Evolutionary conservation across 192 early-diverging fungal species (phyloP), one percentile per base, ranked within the genome.

Genomic region (Pilaira anomala): DNA sequence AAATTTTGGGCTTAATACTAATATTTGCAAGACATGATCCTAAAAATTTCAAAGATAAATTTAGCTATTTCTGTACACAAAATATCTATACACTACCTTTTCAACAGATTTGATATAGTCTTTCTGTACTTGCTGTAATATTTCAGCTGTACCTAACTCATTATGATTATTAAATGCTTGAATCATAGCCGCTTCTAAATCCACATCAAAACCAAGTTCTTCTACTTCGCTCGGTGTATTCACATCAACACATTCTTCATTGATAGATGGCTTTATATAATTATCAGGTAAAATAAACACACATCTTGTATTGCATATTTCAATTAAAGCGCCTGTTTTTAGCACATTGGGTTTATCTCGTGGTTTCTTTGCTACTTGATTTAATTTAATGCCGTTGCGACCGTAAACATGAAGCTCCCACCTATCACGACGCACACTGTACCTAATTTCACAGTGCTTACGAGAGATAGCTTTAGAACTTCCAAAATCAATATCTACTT

Each of bases 371-470:
- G 56, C 11, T 18, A 59, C 14, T 13, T 63, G 61, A 68, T 68
- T 68, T 3, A 74, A 39, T 50, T 68, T 74, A 7, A 74, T 59
- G 30, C 72, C 67, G 46, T 66, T 74, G 18, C 67, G 33, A 9
- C 72, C 72, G 45, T 48, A 61, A 0, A 74, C 63, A 18, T 36
- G 30, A 0, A 74, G 56, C 21, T 74, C 72, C 72, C 72, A 74
- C 2, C 58, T 33, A 26, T 45, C 42, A 8, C 30, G 60, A 9
- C 18, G 22, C 4, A 41, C 3, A 49, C 65, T 66, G 41, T 57
- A 65, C 24, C 60, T 60, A 21, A 74, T 69, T 26, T 66, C 67
- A 26, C 62, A 67, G 28, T 74, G 72, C 29, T 53, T 57, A 3
- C 72, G 67, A 29, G 72, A 74, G 2, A 74, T 69, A 1, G 52